Base-by-base conservation (phyloP, 345 rosid genomes). In the Salix viminalis region DNA sequence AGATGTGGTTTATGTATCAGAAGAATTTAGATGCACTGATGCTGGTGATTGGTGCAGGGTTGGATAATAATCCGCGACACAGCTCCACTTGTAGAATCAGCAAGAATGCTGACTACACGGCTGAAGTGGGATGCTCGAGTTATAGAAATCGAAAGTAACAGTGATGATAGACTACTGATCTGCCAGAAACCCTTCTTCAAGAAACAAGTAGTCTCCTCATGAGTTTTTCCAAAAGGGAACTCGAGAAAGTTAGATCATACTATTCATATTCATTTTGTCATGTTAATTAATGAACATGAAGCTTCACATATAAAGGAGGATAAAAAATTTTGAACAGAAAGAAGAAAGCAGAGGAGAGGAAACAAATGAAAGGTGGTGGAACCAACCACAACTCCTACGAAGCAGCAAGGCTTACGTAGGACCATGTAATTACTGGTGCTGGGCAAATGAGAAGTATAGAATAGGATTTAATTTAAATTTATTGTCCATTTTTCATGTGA, bases 61-160 rank as follows among this genome's bases (percentile, higher is more conserved):
- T 96, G 99, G 99, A 90, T 92, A 70, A 90, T 96, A 75, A 85
- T 96, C 77, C 95, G 89, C 2, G 99, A 96, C 83, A 85, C 90
- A 18, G 86, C 84, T 24, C 79, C 88, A 34, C 88, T 92, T 7
- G 83, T 96, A n/a, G 97, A 96, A 82, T 79, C 80, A 36, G 96
- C 91, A 28, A 96, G 99, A 88, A 81, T 87, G 46, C 82, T 89
- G 76, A 83, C 91, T 0, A 61, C 95, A 4, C 85, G 81, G 79
- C 79, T 96, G 87, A 96, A 90, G 83, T 96, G 99, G 99, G 99
- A 96, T 23, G 99, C 98, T 9, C 85, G 99, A 74, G 90, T 96
- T 8, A 70, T 88, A 74, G 99, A 94, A 75, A 83, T 87, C 4
- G 99, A 96, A 67, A 91, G 92, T 80, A 91, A 82, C 87, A 92